Percentiles rank a stretch among this genome's conserved stretches.
Evolutionary conservation across 805 yeast species (phyloP).

Genomic region (Alloascoidea africana): DNA sequence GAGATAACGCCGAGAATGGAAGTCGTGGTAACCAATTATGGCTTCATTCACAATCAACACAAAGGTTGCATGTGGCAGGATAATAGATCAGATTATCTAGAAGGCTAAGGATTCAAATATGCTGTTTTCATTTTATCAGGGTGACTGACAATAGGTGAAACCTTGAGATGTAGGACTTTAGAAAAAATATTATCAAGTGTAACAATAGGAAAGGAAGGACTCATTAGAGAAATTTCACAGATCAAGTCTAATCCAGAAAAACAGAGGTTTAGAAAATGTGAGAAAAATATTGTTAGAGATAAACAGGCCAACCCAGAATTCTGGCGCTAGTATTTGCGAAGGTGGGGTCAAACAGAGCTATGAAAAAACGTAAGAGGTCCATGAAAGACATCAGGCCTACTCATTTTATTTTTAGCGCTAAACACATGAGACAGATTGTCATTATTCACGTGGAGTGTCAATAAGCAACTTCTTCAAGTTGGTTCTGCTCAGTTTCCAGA

Average conservation of each 20-base stretch:
- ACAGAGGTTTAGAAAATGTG: constrained; percentile 97
- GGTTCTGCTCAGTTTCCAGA: too few relatives aligned
- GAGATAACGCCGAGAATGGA: constrained; percentile 50
- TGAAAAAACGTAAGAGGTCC: too few relatives aligned
- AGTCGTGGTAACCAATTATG: constrained; percentile 55
- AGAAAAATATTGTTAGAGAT: constrained; percentile 91
- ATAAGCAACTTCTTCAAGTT: too few relatives aligned
- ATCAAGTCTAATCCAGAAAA: constrained; percentile 94
- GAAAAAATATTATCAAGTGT: constrained; percentile 70
- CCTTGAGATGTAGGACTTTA: constrained; percentile 61
- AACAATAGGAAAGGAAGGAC: constrained; percentile 94
- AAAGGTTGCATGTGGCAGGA: constrained; percentile 56
- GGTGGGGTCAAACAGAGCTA: too few relatives aligned
- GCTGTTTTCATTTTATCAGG: constrained; percentile 71
- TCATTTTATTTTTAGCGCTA: too few relatives aligned
- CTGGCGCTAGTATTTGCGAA: constrained; percentile 33
- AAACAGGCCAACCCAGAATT: constrained; percentile 83
- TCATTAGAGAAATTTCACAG: constrained; percentile 87
- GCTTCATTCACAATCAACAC: constrained; percentile 71
- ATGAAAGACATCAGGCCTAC: too few relatives aligned
- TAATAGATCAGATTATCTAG: constrained; percentile 49
- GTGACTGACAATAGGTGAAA: constrained; percentile 50
- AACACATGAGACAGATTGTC: too few relatives aligned
- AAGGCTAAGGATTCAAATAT: constrained; percentile 47
- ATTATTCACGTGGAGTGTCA: too few relatives aligned